These are phyloP conservation scores for Hypoxylon intermedium DNA, from an alignment of 495 filamentous ascomycete species.

Conservation along the genomic window DNA sequence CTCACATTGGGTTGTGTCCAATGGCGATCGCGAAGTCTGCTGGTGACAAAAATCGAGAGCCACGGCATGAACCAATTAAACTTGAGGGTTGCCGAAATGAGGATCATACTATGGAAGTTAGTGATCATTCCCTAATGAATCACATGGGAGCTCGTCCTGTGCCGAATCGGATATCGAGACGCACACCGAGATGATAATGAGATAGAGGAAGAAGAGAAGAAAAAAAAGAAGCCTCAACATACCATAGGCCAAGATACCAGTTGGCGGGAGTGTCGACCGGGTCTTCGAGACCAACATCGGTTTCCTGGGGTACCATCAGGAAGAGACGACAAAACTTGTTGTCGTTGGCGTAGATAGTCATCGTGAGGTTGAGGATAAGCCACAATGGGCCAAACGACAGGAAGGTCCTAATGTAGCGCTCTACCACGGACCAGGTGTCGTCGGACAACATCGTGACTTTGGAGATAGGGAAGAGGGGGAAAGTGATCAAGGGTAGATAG, in stretches of 20 bases:
- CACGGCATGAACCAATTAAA: conserved; percentile 6
- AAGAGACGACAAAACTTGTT: conserved; percentile 2
- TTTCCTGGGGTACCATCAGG: conserved; percentile 11
- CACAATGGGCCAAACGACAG: conserved; percentile 17
- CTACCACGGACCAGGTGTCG: neutral
- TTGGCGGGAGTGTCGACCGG: neutral
- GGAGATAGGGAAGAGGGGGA: neutral
- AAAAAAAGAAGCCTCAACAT: neutral
- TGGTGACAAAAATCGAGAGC: conserved; percentile 2
- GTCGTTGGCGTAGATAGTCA: conserved; percentile 7
- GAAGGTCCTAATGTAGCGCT: conserved; percentile 19
- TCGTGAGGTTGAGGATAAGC: conserved; percentile 3
- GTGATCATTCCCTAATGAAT: too few relatives aligned
- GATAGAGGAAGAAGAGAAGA: neutral
- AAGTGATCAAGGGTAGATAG: neutral
- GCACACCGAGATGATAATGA: neutral
- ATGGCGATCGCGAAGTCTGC: conserved; percentile 4
- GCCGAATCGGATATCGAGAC: neutral
- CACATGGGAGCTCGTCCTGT: too few relatives aligned
- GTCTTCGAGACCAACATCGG: neutral
- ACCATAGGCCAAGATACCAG: conserved; percentile 11
- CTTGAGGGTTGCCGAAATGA: conserved; percentile 19
- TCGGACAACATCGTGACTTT: neutral
- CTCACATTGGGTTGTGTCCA: conserved; percentile 14
- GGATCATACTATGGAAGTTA: neutral